Base-by-base conservation (phyloP, 495 filamentous ascomycete species). In the Penicillium steckii region DNA sequence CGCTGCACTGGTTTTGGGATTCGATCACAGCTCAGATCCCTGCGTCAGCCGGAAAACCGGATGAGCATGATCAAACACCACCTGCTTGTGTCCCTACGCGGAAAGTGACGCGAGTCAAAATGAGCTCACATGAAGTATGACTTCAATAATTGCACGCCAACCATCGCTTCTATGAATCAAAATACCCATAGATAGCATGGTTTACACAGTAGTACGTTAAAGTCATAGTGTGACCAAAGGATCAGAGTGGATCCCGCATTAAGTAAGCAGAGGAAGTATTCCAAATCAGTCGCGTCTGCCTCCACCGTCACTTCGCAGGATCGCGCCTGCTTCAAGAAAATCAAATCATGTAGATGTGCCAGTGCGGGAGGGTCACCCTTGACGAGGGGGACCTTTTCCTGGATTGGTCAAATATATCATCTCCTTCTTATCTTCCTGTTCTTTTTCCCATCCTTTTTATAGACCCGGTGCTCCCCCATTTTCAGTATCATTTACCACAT, bases 291-390 rank as follows among this genome's bases (percentile, higher is more conserved):
- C 38, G 24, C 10, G 42, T 24, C 42, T 44, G 22, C 42, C 42
- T 44, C 41, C 41, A 44, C 41, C 9, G 38, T 4, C 18, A 38
- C 52, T 21, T 23, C 22, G 38, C 38, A 44, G 44, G 45, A 44
- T 45, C 40, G 46, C 45, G 45, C 52, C 44, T 56, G 48, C 48
- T 51, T 51, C 43, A 56, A 22, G 53, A 56, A n/a, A 60, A 46
- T 60, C 53, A 57, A 60, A 60, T 60, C 24, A 38, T 48, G n/a
- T 30, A 25, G 3, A 46, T 48, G 22, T 27, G 38, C 38, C 33
- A 38, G 12, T n/a, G 12, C 12, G 33, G 4, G 29, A 7, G 29
- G 5, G 17, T 38, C 13, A 38, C 27, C 27, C 26, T 27, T n/a
- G n/a, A n/a, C n/a, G n/a, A n/a, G n/a, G n/a, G n/a, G n/a, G n/a